These are phyloP conservation scores for Trichoderma gracile DNA, from an alignment of 2,329 filamentous ascomycete genomes.

Conservation along the genomic window DNA sequence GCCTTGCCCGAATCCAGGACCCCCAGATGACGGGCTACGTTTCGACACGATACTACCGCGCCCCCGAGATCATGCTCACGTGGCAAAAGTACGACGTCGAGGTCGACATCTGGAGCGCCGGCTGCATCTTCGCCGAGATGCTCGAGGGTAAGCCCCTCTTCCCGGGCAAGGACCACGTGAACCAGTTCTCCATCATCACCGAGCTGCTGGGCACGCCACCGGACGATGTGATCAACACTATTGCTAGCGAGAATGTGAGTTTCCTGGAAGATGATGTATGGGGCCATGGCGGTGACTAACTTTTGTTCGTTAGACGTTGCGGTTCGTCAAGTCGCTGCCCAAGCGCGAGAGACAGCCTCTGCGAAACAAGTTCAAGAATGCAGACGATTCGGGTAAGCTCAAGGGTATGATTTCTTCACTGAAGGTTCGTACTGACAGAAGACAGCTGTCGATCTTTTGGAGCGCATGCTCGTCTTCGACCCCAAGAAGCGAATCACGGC, in stretches of 20 bases:
- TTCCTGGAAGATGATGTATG: neutral
- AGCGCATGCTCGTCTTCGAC: conserved; percentile 97
- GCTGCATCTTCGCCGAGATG: conserved; percentile 99
- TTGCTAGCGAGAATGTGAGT: conserved; percentile 93
- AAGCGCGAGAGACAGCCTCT: conserved; percentile 90
- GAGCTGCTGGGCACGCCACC: conserved; percentile 94
- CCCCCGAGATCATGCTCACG: conserved; percentile 99
- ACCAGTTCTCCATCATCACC: conserved; percentile 99
- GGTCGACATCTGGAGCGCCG: conserved; percentile 98
- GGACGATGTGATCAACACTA: conserved; percentile 97
- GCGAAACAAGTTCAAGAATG: conserved; percentile 89
- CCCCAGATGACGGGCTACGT: conserved; percentile 99
- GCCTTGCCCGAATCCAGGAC: conserved; percentile 94
- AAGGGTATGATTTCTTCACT: neutral
- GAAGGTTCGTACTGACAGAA: conserved; percentile 8
- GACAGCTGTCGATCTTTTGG: conserved; percentile 85
- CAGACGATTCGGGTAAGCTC: conserved; percentile 73
- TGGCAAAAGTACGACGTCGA: conserved; percentile 99
- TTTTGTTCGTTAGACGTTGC: conserved; percentile 65
- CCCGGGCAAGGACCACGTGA: conserved; percentile 98
- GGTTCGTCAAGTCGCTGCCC: conserved; percentile 96
- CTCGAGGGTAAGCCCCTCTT: conserved; percentile 97
- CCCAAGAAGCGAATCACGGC: conserved; percentile 94
- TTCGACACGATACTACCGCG: conserved; percentile 96
- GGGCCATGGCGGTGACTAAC: neutral